phyloP scores from a whole-genome alignment of 2,329 filamentous ascomycete genomes.

The Alternaria ethzedia region DNA sequence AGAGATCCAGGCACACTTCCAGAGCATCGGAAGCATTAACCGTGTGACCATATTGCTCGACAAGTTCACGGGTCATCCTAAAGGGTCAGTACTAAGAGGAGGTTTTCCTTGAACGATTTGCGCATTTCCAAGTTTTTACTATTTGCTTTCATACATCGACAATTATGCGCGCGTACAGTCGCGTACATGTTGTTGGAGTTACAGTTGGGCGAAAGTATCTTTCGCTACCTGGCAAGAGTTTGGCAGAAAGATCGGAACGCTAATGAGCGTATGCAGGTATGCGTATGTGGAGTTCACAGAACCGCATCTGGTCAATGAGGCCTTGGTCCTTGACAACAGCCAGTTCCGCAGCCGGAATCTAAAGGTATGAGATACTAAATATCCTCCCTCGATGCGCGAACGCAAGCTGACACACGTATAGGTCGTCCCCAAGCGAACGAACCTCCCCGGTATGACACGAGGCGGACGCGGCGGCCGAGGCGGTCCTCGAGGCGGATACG shows the following conservation, averaged over 20 bases:
- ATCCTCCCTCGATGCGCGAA: not conserved
- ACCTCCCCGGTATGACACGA: conserved; percentile 90
- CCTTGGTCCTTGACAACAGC: conserved; percentile 94
- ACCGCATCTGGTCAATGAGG: conserved; percentile 88
- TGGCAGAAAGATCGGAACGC: conserved; percentile 60
- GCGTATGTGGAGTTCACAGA: conserved; percentile 99
- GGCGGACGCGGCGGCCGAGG: conserved; percentile 70
- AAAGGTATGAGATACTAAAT: conserved; percentile 67
- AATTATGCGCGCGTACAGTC: not conserved
- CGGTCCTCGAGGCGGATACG: conserved; percentile 52
- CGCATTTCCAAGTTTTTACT: not conserved
- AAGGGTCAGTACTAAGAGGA: conserved; percentile 75
- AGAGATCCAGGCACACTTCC: conserved; percentile 98
- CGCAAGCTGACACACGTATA: conserved; percentile 44
- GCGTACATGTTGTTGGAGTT: not conserved
- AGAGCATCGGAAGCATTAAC: conserved; percentile 96
- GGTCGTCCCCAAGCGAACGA: conserved; percentile 93
- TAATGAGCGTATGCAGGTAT: conserved; percentile 71
- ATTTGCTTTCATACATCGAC: not conserved
- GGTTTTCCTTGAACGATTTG: conserved; percentile 40
- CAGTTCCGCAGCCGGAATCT: conserved; percentile 93
- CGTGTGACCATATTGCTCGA: conserved; percentile 96
- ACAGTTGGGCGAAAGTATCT: conserved; percentile 22
- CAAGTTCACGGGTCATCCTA: conserved; percentile 99
- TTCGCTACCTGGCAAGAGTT: conserved; percentile 65